Evolutionary conservation across 768 basidiomycete species (phyloP).

Genomic region (Trichaptum fuscoviolaceum): DNA sequence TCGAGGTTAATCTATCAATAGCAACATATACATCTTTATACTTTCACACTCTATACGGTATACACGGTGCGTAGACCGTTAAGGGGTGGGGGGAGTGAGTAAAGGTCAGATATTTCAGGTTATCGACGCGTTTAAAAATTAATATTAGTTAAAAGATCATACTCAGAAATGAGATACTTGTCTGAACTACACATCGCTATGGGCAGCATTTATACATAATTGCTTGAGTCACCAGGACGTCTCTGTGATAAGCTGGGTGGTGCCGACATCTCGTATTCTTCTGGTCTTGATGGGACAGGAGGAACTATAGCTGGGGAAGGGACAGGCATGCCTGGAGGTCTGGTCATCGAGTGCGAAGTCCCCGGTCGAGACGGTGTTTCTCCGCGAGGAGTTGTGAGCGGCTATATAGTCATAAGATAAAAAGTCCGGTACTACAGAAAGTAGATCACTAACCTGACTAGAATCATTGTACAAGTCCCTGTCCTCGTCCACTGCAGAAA

Average conservation of each 20-base stretch:
- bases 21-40: background rate
- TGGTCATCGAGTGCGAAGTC: background rate
- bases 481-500: background rate
- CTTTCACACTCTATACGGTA: background rate
- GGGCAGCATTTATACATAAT: background rate
- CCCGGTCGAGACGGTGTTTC: background rate
- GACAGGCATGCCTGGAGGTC: background rate
- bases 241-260: background rate
- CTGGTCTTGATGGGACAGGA: background rate
- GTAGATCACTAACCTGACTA: background rate
- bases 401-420: background rate
- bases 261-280: background rate
- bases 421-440: background rate
- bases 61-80: background rate
- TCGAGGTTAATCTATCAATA: too few relatives aligned
- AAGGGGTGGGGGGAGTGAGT: background rate
- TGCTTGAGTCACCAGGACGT: background rate
- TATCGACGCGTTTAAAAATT: background rate
- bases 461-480: background rate
- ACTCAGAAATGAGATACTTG: background rate
- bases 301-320: background rate
- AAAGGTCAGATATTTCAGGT: background rate
- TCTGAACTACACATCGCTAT: too few relatives aligned
- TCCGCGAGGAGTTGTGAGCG: background rate
- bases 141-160: background rate